Conservation (phyloP, 306 rosid species). For the Clitoria ternatea region DNA sequence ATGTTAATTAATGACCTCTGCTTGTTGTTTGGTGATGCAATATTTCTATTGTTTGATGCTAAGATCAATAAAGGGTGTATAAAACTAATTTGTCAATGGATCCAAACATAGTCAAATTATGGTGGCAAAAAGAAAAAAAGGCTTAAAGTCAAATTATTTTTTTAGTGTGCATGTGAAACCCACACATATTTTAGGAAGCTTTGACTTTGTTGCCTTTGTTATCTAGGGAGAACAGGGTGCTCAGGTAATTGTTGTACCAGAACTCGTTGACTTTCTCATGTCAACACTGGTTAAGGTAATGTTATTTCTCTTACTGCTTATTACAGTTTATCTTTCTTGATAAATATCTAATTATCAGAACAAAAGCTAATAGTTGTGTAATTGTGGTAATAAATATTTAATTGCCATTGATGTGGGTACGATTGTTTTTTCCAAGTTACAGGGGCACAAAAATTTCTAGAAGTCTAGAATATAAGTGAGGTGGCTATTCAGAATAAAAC, state of each 20-base stretch:
- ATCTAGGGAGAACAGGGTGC: conserved; percentile 86
- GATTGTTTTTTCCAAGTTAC: not conserved
- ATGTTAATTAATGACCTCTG: not conserved
- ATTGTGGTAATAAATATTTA: not conserved
- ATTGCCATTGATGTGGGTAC: not conserved
- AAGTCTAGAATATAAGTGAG: not conserved
- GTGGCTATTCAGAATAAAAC: not conserved
- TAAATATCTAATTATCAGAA: conserved; percentile 10
- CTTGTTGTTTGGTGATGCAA: conserved; percentile 1
- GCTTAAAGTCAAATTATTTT: not conserved
- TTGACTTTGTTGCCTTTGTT: conserved; percentile 25
- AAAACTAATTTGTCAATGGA: not conserved
- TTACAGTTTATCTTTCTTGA: not conserved
- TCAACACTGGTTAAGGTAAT: conserved; percentile 74
- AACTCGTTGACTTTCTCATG: conserved; percentile 70
- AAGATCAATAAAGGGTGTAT: not conserved
- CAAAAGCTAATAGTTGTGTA: not conserved
- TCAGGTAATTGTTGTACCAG: conserved; percentile 75
- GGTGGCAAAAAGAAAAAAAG: not conserved
- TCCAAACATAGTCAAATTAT: not conserved
- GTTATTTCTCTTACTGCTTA: conserved; percentile 10
- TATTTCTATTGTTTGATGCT: conserved; percentile 3
- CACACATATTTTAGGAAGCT: not conserved
- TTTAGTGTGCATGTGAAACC: not conserved
- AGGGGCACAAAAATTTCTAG: not conserved